phyloP scores from a whole-genome alignment of 2,329 filamentous ascomycete species.

The Aspergillus hortae region DNA sequence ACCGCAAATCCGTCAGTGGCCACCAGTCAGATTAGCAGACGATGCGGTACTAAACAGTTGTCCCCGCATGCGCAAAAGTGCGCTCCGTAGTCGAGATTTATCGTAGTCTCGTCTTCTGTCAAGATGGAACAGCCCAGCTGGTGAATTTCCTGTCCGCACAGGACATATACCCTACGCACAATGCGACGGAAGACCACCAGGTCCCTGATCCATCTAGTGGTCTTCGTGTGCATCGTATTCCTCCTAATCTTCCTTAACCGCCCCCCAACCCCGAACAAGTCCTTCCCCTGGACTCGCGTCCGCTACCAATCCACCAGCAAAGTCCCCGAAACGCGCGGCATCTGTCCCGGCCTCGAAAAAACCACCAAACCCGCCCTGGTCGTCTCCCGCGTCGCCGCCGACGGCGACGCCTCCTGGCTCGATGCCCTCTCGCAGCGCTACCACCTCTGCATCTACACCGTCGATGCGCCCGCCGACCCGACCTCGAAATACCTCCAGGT shows the following conservation, averaged over 20 bases:
- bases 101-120: too few species aligned
- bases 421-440: conserved; percentile 36
- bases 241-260: conserved; percentile 38
- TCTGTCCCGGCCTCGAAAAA: conserved; percentile 40
- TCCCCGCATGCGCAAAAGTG: too few species aligned
- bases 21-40: too few species aligned
- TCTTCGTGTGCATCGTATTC: conserved; percentile 33
- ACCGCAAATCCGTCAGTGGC: too few species aligned
- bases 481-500: conserved; percentile 31
- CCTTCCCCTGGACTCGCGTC: conserved; percentile 44
- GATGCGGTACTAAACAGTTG: too few species aligned
- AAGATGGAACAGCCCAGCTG: too few species aligned
- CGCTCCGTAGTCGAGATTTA: too few species aligned
- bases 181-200: conserved; percentile 20
- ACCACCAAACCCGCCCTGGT: conserved; percentile 44
- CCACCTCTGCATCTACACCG: conserved; percentile 44
- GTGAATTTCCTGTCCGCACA: too few species aligned
- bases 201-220: conserved; percentile 31
- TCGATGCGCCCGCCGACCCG: background rate
- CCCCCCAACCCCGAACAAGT: conserved; percentile 26
- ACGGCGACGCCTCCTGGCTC: conserved; percentile 45
- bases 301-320: conserved; percentile 40
- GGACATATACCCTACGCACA: background rate
- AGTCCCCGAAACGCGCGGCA: conserved; percentile 36
- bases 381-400: conserved; percentile 40